Evolutionary conservation across 192 early-diverging fungal species (phyloP), one percentile per base, ranked within the genome.

Genomic region (Coemansia nantahalensis): DNA sequence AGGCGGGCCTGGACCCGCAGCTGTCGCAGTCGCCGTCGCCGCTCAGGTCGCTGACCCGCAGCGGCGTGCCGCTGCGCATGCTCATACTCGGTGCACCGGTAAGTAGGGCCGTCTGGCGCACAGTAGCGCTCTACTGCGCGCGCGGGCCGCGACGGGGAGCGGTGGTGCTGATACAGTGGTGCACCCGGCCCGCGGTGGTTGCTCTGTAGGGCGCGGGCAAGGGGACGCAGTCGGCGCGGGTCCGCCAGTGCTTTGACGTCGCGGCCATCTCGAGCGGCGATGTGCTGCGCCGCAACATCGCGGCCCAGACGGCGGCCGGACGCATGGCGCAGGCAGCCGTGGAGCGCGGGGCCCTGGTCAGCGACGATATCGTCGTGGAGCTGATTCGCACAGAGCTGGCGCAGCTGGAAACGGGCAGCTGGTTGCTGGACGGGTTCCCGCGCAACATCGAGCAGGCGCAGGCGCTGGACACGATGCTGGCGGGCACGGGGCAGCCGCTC

Each of bases 401-500:
- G 23, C 50, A 37, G 0, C 68, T 55, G 44, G 59, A 34, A 18
- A 37, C 28, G 58, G 80, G 64, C 79, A 78, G 76, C 68, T 91
- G 89, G 88, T 67, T 94, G 22, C 80, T 94, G 31, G 92, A 94
- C 77, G 92, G 89, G 31, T 98, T 94, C 54, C 96, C 96, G 47
- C 80, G 96, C 24, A 94, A 86, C 5, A 69, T 89, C 26, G 54
- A 63, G 5, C 96, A 98, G 71, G 94, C 96, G 5, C 54, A 81
- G 48, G 75, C 79, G 2, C 65, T 97, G 52, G 59, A 77, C 19
- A 68, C 75, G 21, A 70, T 93, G 45, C 60, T 65, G 1, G 45
- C 32, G 8, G 56, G 74, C 19, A 50, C 60, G 17, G 61, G 57
- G 45, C 83, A 88, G 58, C 80, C 87, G 13, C 71, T 97, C 40